phyloP scores from a whole-genome alignment of 2,329 filamentous ascomycete species.

The Fusarium transvaalense region DNA sequence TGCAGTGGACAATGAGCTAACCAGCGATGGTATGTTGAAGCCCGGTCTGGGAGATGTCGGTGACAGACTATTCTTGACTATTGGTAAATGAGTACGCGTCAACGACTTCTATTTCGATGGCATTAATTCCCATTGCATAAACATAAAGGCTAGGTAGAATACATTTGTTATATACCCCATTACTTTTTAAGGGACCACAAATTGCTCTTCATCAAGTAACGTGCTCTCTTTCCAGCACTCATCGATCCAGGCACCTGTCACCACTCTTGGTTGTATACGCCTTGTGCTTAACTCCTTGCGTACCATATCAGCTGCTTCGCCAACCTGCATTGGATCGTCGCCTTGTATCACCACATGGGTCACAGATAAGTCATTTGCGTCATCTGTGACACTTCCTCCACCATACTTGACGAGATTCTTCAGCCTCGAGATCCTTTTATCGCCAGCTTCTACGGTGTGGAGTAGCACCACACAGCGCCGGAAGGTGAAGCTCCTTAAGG shows the following conservation, averaged over 20 bases:
- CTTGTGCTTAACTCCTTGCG: slow-evolving; percentile 61
- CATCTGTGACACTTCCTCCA: slow-evolving; percentile 69
- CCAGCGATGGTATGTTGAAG: slow-evolving; percentile 87
- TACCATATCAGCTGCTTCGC: slow-evolving; percentile 57
- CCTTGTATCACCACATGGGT: slow-evolving; percentile 78
- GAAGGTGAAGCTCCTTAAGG: slow-evolving; percentile 67
- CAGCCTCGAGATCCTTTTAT: slow-evolving; percentile 58
- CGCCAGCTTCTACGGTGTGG: slow-evolving; percentile 48
- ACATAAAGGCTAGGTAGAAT: slow-evolving; percentile 39
- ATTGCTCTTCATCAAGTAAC: slow-evolving; percentile 81
- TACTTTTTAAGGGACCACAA: slow-evolving; percentile 50
- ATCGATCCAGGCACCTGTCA: slow-evolving; percentile 78
- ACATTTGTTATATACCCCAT: slow-evolving; percentile 34
- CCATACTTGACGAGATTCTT: slow-evolving; percentile 75
- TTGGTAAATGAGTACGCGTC: slow-evolving; percentile 76
- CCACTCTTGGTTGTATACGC: slow-evolving; percentile 73
- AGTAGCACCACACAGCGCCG: slow-evolving; percentile 60
- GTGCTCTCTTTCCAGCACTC: slow-evolving; percentile 85
- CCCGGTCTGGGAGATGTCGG: slow-evolving; percentile 92
- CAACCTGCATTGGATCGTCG: slow-evolving; percentile 55
- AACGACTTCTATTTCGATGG: slow-evolving; percentile 2
- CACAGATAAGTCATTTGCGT: slow-evolving; percentile 64
- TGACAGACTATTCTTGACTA: slow-evolving; percentile 87
- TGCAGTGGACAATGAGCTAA: slow-evolving; percentile 79
- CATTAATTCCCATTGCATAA: slow-evolving; percentile 25